Conservation (phyloP, 768 basidiomycete genomes). For the Pulveroboletus sp. region DNA sequence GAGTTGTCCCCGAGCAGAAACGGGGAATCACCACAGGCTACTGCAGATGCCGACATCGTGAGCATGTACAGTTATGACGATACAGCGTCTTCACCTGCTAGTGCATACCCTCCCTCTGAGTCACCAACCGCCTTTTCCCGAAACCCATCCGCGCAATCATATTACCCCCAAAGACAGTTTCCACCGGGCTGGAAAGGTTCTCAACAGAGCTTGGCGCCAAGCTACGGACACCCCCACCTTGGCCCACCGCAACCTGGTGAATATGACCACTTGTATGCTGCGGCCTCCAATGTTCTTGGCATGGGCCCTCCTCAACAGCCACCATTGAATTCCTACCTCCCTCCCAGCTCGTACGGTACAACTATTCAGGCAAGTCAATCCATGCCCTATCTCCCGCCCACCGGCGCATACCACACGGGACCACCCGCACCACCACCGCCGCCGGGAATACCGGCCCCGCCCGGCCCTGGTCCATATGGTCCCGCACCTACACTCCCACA, state of each 20-base stretch:
- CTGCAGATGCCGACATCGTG: constrained; percentile 35
- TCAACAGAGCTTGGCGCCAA: constrained; percentile 19
- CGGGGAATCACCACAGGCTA: constrained; percentile 20
- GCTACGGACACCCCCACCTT: constrained; percentile 16
- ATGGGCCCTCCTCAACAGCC: constrained; percentile 49
- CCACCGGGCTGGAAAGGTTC: constrained; percentile 30
- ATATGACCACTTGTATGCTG: constrained; percentile 64
- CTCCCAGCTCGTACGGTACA: constrained; percentile 22
- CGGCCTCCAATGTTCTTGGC: constrained; percentile 79
- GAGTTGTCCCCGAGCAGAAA: constrained; percentile 22
- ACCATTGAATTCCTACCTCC: constrained; percentile 17
- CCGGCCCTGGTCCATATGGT: constrained; percentile 15
- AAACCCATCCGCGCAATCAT: constrained; percentile 17
- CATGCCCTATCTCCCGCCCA: constrained; percentile 32
- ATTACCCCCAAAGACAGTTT: constrained; percentile 19
- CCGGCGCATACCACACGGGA: constrained; percentile 21
- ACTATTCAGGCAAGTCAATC: constrained; percentile 29
- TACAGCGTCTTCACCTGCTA: constrained; percentile 24
- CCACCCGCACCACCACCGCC: constrained; percentile 15
- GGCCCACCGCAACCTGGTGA: constrained; percentile 35
- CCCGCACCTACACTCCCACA: constrained; percentile 27
- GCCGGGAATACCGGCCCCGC: constrained; percentile 17
- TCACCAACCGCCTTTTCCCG: constrained; percentile 16
- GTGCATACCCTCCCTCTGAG: constrained; percentile 29
- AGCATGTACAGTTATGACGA: constrained; percentile 42